Base-by-base conservation (phyloP, 163 green algal species). In the Scenedesmus sp. region DNA sequence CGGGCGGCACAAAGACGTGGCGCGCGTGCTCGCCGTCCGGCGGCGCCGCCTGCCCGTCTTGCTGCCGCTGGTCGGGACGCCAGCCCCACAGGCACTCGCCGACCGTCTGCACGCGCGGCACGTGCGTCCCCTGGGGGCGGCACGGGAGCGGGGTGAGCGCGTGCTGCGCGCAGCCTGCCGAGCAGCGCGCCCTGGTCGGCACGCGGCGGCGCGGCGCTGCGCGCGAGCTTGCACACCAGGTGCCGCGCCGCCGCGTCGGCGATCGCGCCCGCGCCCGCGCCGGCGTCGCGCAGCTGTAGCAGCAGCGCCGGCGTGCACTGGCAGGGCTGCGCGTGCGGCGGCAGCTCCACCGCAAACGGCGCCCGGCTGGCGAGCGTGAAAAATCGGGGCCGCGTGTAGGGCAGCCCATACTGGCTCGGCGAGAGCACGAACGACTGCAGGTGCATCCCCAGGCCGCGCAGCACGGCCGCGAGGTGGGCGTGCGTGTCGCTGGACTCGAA, bases 381-480 rank as follows among this genome's bases (percentile, higher is more conserved):
- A 36, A 42, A 72, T 56, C 54, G 71, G 54, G 92, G 91, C 48
- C 92, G 71, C 3, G 87, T 93, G 86, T 97, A 97, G 2, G 92
- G 92, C 15, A 96, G 81, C 14, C 88, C 88, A 48, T 95, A 86
- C 63, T 95, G 83, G 15, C 83, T 70, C 14, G 92, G 92, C 15
- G 76, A 91, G 13, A 95, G 70, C 1, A 95, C 75, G 54, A 93
- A 95, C 81, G 96, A 90, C 64, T 91, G 85, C 33, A 90, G 56
- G 29, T 63, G 47, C 63, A 88, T 93, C 9, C 78, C 78, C 28
- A 53, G 15, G 3, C 17, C 15, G n/a, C 18, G 17, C 60, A 95
- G 81, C 13, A 39, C 60, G 6, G 48, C 53, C 36, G 73, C 2
- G 75, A 94, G 75, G 10, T 63, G 53, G 14, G 54, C 15, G 1